Base-by-base conservation (phyloP, 768 basidiomycete species). In the Agrocybe praecox region DNA sequence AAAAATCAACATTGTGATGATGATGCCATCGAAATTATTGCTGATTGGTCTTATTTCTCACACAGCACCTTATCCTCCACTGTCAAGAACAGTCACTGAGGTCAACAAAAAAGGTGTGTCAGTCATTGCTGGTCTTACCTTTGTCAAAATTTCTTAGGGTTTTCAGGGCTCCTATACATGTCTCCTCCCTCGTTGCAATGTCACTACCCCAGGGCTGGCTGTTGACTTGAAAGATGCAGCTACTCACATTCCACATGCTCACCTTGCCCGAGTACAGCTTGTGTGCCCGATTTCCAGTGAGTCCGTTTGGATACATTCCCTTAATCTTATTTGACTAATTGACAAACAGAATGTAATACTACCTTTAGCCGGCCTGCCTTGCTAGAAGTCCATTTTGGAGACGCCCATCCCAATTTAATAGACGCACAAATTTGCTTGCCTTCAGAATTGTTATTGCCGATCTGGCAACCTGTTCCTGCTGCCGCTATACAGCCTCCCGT, bases 221-320 rank as follows among this genome's bases (percentile, higher is more conserved):
- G 48, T 57, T 21, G n/a, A 53, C 0, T 63, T 67, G 2, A 44
- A 45, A 12, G 67, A 64, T 18, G 50, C 72, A 22, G 52, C 58
- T 21, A 55, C 49, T 1, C 72, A 73, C 44, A 36, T 73, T 34
- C 61, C 63, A 19, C 46, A 56, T n/a, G 59, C 66, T n/a, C 69
- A 71, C 57, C 60, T 73, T 29, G 64, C 55, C 22, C 63, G 70
- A 2, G 33, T 61, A 7, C 40, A 48, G 6, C 56, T 73, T 14
- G 29, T 46, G 23, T 73, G 72, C 58, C 71, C 71, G 10, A 52
- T 71, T 24, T 50, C 48, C 53, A 66, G 72, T 71, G 46, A n/a
- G 55, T 44, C 45, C n/a, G 26, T 2, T 33, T 46, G 9, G 12
- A 42, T 36, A 29, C 45, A 40, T 33, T 40, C 49, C 34, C 36